Conservation (phyloP, 345 rosid genomes). For the Cardiospermum halicacabum region DNA sequence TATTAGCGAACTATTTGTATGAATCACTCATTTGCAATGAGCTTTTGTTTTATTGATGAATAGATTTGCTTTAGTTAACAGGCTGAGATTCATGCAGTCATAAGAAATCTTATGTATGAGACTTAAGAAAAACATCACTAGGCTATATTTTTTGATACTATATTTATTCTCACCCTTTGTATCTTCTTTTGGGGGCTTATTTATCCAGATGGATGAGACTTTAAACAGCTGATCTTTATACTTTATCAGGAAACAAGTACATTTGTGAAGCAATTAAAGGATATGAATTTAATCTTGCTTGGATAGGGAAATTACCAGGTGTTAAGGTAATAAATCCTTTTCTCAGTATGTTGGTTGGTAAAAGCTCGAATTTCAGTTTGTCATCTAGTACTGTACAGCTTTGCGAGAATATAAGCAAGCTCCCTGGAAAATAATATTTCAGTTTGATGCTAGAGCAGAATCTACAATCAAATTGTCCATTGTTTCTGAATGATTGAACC, state of each 20-base stretch:
- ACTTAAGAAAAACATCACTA: not conserved
- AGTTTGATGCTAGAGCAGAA: not conserved
- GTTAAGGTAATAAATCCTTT: constrained; percentile 19
- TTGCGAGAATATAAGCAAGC: not conserved
- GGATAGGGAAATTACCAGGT: constrained; percentile 32
- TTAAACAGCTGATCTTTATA: constrained; percentile 15
- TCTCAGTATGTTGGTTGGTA: not conserved
- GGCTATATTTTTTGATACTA: too few relatives aligned
- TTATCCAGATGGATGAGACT: not conserved
- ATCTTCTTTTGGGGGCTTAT: not conserved
- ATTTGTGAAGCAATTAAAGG: constrained; percentile 25
- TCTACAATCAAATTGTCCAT: not conserved
- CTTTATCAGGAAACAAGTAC: constrained; percentile 20
- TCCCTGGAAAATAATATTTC: not conserved
- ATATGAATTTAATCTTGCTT: constrained; percentile 28
- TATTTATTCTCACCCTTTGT: not conserved
- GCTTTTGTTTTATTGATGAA: not conserved
- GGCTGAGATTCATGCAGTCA: not conserved
- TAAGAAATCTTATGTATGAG: not conserved
- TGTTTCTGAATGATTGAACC: not conserved
- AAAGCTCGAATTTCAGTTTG: not conserved
- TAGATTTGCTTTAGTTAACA: not conserved
- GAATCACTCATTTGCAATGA: not conserved
- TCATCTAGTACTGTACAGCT: not conserved
- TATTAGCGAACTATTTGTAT: not conserved